phyloP scores from a whole-genome alignment of 495 filamentous ascomycete genomes.

The Lasiosphaeria ovina region DNA sequence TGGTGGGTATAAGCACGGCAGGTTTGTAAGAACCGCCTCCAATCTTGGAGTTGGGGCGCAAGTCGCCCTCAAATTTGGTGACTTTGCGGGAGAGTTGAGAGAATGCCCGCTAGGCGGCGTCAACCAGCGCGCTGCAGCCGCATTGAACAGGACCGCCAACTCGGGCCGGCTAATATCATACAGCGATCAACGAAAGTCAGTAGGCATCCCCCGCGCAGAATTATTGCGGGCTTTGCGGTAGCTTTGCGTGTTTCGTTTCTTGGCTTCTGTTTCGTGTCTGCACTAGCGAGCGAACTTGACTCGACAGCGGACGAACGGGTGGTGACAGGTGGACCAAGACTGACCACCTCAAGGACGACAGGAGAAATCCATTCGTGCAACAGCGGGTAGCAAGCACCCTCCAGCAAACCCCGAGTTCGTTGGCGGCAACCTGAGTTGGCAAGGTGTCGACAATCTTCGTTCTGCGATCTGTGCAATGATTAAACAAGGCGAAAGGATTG shows the following conservation, averaged over 20 bases:
- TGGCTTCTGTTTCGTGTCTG: neutral
- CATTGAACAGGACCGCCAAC: neutral
- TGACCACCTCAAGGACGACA: neutral
- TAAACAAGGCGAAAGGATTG: too few relatives aligned
- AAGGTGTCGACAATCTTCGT: too few relatives aligned
- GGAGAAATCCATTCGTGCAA: too few relatives aligned
- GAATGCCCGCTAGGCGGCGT: too few relatives aligned
- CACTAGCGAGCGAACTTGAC: neutral
- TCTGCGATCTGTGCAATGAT: too few relatives aligned
- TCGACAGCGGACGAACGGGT: constrained; percentile 1
- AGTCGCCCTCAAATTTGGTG: neutral
- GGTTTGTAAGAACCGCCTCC: too few relatives aligned
- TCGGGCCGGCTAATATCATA: neutral
- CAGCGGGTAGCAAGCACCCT: too few relatives aligned
- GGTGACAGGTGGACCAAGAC: neutral
- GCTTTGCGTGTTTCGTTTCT: neutral
- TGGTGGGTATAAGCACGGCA: too few relatives aligned
- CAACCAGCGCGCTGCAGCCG: neutral
- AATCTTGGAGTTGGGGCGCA: too few relatives aligned
- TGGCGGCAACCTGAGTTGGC: too few relatives aligned
- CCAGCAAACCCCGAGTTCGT: too few relatives aligned
- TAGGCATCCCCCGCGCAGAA: neutral
- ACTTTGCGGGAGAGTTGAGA: too few relatives aligned
- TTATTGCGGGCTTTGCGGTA: neutral
- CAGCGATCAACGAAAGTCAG: neutral